Percentiles rank a stretch among this genome's conserved stretches.
Conservation (phyloP, 768 basidiomycete genomes). For the Candolleomyces efflorescens region DNA sequence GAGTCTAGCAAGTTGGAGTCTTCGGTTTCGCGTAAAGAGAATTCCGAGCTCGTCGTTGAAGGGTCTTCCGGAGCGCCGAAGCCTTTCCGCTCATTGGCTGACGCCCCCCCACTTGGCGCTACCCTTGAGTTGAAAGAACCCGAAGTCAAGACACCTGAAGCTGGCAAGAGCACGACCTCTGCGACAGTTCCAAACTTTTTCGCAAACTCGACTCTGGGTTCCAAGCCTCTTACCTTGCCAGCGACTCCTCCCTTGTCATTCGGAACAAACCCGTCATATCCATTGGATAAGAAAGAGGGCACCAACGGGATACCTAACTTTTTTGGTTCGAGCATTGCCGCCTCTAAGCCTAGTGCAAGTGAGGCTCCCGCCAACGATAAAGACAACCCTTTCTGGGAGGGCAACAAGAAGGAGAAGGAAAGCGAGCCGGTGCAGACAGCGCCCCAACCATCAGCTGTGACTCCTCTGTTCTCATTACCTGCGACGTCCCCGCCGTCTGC, state of each 20-base stretch:
- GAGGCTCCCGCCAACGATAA: conserved; percentile 31
- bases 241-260: conserved; percentile 22
- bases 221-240: conserved; percentile 32
- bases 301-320: neutral
- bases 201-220: conserved; percentile 42
- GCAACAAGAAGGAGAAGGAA: conserved; percentile 21
- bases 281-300: neutral
- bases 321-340: conserved; percentile 11
- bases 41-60: neutral
- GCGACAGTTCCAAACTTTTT: conserved; percentile 63
- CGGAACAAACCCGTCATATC: neutral
- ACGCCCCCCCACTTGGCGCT: conserved; percentile 12
- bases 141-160: conserved; percentile 9
- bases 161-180: neutral
- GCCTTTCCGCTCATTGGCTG: conserved; percentile 3
- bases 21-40: conserved; percentile 5
- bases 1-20: neutral
- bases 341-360: conserved; percentile 3
- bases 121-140: neutral
- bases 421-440: neutral
- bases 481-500: neutral
- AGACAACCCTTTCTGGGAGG: conserved; percentile 43
- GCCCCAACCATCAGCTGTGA: conserved; percentile 6
- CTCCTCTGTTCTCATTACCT: conserved; percentile 10
- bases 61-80: conserved; percentile 1